Evolutionary conservation across 176 grass and related monocot genomes (phyloP).

Genomic region (Saccharum officinarum): DNA sequence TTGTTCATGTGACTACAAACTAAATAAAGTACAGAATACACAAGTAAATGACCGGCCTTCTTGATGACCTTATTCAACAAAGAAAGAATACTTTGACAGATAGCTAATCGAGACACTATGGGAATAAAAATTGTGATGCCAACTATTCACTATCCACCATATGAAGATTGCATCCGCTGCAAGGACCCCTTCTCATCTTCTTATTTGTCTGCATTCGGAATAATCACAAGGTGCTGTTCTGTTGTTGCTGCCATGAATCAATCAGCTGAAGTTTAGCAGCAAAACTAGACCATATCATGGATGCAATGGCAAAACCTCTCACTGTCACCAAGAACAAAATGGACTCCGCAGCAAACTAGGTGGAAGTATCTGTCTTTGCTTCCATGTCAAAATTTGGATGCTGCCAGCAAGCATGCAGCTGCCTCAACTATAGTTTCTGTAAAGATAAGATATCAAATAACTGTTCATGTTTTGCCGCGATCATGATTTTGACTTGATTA

Average conservation of each 20-base stretch:
- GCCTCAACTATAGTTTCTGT: constrained; percentile 31
- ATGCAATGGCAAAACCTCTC: constrained; percentile 19
- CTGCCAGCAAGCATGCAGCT: constrained; percentile 23
- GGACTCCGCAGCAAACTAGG: background rate
- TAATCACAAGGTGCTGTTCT: constrained; percentile 16
- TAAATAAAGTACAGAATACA: constrained; percentile 47
- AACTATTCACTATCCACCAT: constrained; percentile 34
- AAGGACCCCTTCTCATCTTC: constrained; percentile 15
- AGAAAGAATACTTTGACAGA: constrained; percentile 26
- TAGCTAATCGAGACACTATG: constrained; percentile 28
- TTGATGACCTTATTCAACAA: constrained; percentile 42
- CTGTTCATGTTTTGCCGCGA: constrained; percentile 24
- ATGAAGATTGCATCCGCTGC: constrained; percentile 2
- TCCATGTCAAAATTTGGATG: constrained; percentile 40
- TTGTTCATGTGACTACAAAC: constrained; percentile 40
- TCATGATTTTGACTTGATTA: constrained; percentile 38
- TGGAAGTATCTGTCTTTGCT: constrained; percentile 12
- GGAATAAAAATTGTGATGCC: constrained; percentile 22
- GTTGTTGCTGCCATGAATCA: constrained; percentile 14
- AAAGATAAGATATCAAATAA: constrained; percentile 38
- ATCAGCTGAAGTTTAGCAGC: background rate
- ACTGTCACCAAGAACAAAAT: constrained; percentile 31
- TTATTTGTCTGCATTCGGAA: constrained; percentile 33
- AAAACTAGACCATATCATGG: constrained; percentile 24
- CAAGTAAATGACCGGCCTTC: constrained; percentile 16